Evolutionary conservation across 1,139 yeast species (phyloP).

Genomic region (Protomyces inouyei): DNA sequence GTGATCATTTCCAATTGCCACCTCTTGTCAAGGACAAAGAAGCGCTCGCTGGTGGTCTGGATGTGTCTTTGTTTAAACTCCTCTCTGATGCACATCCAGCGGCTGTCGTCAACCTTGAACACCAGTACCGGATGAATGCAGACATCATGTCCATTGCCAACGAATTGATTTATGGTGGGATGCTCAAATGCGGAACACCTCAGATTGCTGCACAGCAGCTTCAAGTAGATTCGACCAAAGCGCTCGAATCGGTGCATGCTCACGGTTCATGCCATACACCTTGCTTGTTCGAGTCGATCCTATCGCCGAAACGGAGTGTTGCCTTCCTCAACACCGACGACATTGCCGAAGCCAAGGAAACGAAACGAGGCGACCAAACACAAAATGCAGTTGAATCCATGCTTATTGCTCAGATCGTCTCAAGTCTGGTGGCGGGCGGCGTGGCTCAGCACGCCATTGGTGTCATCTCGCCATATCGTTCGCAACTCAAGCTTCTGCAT

Average conservation of each 20-base stretch:
- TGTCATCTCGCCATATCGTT: constrained; percentile 80
- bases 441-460: constrained; percentile 62
- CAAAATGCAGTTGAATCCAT: constrained; percentile 70
- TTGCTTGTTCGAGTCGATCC: constrained; percentile 47
- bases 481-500: constrained; percentile 52
- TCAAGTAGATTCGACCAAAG: not conserved
- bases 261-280: not conserved
- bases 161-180: constrained; percentile 66
- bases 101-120: constrained; percentile 65
- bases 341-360: constrained; percentile 54
- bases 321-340: constrained; percentile 73
- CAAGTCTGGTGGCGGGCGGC: constrained; percentile 57
- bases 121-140: constrained; percentile 87
- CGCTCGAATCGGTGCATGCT: constrained; percentile 8
- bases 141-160: constrained; percentile 85
- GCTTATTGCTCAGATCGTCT: constrained; percentile 58
- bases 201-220: constrained; percentile 22
- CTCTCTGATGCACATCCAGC: constrained; percentile 68
- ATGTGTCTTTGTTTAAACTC: constrained; percentile 66
- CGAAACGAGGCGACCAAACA: constrained; percentile 56
- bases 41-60: constrained; percentile 56
- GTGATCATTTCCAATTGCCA: constrained; percentile 80
- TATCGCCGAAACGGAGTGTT: constrained; percentile 55
- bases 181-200: constrained; percentile 62
- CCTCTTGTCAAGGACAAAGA: constrained; percentile 43